Evolutionary conservation across 495 filamentous ascomycete species (phyloP).

Genomic region (Lepraria neglecta): DNA sequence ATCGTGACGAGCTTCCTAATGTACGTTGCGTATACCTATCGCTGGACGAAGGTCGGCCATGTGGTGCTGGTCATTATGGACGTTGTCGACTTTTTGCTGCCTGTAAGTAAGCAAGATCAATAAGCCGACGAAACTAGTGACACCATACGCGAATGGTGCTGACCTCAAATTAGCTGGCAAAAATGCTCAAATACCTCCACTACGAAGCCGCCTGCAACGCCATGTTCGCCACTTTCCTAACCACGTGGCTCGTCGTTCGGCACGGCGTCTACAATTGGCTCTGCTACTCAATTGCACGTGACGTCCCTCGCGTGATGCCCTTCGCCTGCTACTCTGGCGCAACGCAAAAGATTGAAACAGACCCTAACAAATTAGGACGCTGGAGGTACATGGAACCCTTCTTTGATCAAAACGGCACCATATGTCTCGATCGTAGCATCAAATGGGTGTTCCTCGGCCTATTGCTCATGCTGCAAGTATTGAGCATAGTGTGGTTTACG

Average conservation of each 20-base stretch:
- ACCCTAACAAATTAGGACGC: constrained; percentile 44
- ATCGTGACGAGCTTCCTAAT: constrained; percentile 80
- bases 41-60: constrained; percentile 79
- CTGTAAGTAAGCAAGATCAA: constrained; percentile 49
- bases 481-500: constrained; percentile 82
- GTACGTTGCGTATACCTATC: constrained; percentile 72
- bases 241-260: constrained; percentile 75
- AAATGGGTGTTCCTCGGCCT: constrained; percentile 68
- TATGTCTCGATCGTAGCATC: constrained; percentile 71
- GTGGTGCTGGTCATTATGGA: constrained; percentile 91
- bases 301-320: constrained; percentile 55
- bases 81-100: constrained; percentile 78
- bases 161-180: constrained; percentile 62
- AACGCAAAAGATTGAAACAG: constrained; percentile 33
- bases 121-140: not conserved
- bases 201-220: constrained; percentile 70
- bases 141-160: not conserved
- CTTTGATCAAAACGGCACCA: constrained; percentile 54
- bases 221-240: constrained; percentile 79
- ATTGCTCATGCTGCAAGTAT: constrained; percentile 68
- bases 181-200: constrained; percentile 85
- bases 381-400: constrained; percentile 65
- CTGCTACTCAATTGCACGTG: constrained; percentile 72
- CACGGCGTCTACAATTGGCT: constrained; percentile 74
- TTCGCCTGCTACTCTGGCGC: constrained; percentile 64